Evolutionary conservation across 495 filamentous ascomycete genomes (phyloP), one percentile per base, ranked within the genome.

Genomic region (Neurospora africana): DNA sequence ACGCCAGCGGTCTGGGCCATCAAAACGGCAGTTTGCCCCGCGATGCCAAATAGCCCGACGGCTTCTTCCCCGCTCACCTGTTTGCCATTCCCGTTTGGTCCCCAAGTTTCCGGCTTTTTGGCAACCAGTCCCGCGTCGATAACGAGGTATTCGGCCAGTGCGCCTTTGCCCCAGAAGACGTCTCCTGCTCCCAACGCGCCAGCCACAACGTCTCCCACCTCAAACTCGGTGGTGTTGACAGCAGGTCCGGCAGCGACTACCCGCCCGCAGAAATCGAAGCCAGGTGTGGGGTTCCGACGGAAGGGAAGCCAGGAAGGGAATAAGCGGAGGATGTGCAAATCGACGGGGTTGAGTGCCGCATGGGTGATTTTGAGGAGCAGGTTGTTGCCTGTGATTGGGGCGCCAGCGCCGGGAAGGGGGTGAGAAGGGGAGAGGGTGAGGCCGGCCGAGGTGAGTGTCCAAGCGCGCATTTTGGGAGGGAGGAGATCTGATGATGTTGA

Each of bases 191-290:
- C 21, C 0, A 53, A 2, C 0, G 44, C 44, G 19, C 82, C 83
- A 67, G 75, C 76, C 1, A 86, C 81, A 0, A 39, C 5, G 0
- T 70, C 75, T 1, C 83, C 82, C 4, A 77, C 47, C 0, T 38
- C 11, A 17, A 81, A 37, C 23, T 4, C 4, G 15, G 71, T 68
- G 0, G 39, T n/a, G 0, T 58, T 23, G 1, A 74, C 75, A 0
- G 1, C 68, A 1, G 75, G 58, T 0, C 82, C 82, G 11, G 72
- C n/a, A 3, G 74, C 69, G 8, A 83, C 73, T 2, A 84, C 43
- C 13, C 70, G 73, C 35, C 84, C 84, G 11, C 77, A 74, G 69
- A 86, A 85, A 67, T 86, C 84, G n/a, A 82, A 69, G 2, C 82
- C 83, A 7, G 83, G 81, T 5, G 80, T 80, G 9, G 79, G 72